Conservation (phyloP, 192 early-diverging fungal species). For the Backusella luteola region DNA sequence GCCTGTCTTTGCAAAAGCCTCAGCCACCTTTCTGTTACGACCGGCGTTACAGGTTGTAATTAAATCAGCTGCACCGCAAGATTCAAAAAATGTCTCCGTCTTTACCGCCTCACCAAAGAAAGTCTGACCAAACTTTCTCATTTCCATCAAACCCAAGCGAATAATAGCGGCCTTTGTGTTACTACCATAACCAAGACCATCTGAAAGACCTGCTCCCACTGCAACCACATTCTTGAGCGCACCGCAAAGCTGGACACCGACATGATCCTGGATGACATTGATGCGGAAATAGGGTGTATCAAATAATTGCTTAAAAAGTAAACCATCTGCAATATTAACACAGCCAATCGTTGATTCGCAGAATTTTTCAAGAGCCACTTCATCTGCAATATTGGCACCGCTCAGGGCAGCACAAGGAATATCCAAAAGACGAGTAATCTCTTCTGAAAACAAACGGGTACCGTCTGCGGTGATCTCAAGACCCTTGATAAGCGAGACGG, state of each 20-base stretch:
- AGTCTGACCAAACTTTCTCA: conserved; percentile 86
- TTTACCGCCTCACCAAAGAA: conserved; percentile 76
- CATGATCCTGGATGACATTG: conserved; percentile 78
- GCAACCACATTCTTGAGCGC: conserved; percentile 98
- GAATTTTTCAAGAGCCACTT: conserved; percentile 92
- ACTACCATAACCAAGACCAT: conserved; percentile 88
- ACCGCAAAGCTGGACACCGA: conserved; percentile 95
- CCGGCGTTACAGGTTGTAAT: conserved; percentile 97
- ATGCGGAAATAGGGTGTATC: conserved; percentile 88
- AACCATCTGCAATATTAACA: conserved; percentile 62
- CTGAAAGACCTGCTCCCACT: conserved; percentile 90
- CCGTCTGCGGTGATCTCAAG: conserved; percentile 75
- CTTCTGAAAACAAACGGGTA: conserved; percentile 74
- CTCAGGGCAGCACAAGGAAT: conserved; percentile 82
- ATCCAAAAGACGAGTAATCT: conserved; percentile 74
- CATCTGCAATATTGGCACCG: conserved; percentile 97
- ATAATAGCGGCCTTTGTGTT: conserved; percentile 99
- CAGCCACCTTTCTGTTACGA: conserved; percentile 88
- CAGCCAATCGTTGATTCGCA: conserved; percentile 95
- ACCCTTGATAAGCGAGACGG: conserved; percentile 90
- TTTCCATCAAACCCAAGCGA: conserved; percentile 90
- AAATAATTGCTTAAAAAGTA: conserved; percentile 78
- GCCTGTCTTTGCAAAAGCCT: conserved; percentile 84
- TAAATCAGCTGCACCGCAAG: conserved; percentile 93
- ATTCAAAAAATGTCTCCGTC: conserved; percentile 94